Base-by-base conservation (phyloP, 495 filamentous ascomycete genomes). In the Penicillium paxilli region DNA sequence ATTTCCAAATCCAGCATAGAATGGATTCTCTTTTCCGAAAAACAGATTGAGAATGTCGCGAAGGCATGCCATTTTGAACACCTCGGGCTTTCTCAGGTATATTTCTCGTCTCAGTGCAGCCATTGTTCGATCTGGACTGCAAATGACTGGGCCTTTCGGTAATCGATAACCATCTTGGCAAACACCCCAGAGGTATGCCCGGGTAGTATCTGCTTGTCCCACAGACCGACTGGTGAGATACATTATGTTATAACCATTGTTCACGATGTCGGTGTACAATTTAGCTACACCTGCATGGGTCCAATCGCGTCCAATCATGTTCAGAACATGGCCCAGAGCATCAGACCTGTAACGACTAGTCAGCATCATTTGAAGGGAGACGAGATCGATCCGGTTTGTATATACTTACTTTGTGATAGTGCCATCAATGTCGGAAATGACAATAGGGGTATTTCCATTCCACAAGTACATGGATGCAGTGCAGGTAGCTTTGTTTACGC, bases 31-130 rank as follows among this genome's bases (percentile, higher is more conserved):
- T 21, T 88, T 85, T 2, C 81, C 80, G n/a, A 83, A 84, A 64
- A 96, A 99, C 1, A 99, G 83, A 44, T 84, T 87, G 53, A 90
- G 80, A 54, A 99, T 97, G 71, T 99, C 94, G 20, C 94, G 84
- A 35, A 99, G 73, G 55, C 95, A 98, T 5, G 93, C 88, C 94
- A 99, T 99, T 74, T 99, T 99, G 83, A 99, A 99, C 4, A 98
- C 91, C 65, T 99, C 92, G 0, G 94, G 94, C 69, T 98, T 96
- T 38, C 95, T 85, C 17, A 99, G 78, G 63, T 99, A 99, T 10
- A 99, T 86, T 67, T 99, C 94, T 33, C 94, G 84, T 59, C 93
- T 80, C 16, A 99, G 77, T 1, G 94, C 95, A n/a, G 95, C 91
- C 73, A 98, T 95, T 1, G 92, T 98, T 23, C 94, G 83, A 71